Percentiles rank a stretch among this genome's conserved stretches.
phyloP scores from a whole-genome alignment of 371 early-diverging fungal species.

The Mucor ambiguus region DNA sequence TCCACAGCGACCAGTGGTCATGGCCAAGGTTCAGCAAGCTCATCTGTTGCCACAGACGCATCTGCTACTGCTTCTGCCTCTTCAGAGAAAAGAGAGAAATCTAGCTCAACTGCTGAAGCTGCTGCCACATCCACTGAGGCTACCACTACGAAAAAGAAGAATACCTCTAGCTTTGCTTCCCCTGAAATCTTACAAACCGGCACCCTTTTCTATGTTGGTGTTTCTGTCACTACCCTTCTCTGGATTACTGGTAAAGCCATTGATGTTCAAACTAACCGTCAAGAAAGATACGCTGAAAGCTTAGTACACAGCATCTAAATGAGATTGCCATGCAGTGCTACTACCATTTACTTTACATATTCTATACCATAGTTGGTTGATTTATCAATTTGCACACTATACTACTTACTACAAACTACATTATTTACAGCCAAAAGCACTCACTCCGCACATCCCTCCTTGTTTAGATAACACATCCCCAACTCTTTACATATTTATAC shows the following conservation, averaged over 20 bases:
- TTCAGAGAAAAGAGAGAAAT: not conserved
- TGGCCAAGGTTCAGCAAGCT: not conserved
- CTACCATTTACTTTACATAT: not conserved
- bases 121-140: not conserved
- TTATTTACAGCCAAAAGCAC: not conserved
- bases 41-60: not conserved
- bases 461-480: not conserved
- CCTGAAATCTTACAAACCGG: slow-evolving; percentile 22
- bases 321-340: not conserved
- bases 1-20: not conserved
- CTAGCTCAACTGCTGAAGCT: not conserved
- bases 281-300: slow-evolving; percentile 31
- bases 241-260: slow-evolving; percentile 31
- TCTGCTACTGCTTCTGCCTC: not conserved
- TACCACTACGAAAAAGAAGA: slow-evolving; percentile 6
- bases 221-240: slow-evolving; percentile 21
- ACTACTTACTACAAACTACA: not conserved
- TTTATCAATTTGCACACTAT: not conserved
- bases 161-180: slow-evolving; percentile 7
- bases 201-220: slow-evolving; percentile 29
- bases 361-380: not conserved
- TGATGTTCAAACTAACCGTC: slow-evolving; percentile 25
- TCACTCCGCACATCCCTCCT: not conserved
- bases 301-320: slow-evolving; percentile 20
- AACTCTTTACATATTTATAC: not conserved